These are phyloP conservation scores for Fusarium sp. DNA, from an alignment of 2,329 filamentous ascomycete genomes.

Conservation along the genomic window DNA sequence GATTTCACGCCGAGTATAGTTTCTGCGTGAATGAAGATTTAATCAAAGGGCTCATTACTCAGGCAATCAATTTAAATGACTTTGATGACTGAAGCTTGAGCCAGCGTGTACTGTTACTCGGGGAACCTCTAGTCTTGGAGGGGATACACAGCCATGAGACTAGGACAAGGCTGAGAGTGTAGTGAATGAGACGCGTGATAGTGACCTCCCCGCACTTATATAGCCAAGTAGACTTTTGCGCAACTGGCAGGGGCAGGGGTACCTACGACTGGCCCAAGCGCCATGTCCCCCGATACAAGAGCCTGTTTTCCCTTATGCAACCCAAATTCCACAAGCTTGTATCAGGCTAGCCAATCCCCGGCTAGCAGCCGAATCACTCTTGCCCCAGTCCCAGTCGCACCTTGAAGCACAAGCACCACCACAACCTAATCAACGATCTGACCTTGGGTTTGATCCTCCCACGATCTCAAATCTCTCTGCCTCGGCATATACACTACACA, in stretches of 20 bases:
- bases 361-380: constrained; percentile 29
- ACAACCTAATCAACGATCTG: constrained; percentile 33
- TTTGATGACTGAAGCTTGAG: no score
- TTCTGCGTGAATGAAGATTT: no score
- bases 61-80: no score
- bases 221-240: constrained; percentile 26
- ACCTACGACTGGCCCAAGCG: constrained; percentile 34
- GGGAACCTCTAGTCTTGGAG: constrained; percentile 21
- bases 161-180: constrained; percentile 33
- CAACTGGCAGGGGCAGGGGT: constrained; percentile 24
- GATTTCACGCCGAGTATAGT: constrained; percentile 15
- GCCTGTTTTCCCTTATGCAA: constrained; percentile 35
- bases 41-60: no score
- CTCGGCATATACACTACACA: not conserved
- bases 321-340: constrained; percentile 20
- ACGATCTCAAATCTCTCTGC: constrained; percentile 11
- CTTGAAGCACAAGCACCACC: constrained; percentile 28
- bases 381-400: constrained; percentile 38
- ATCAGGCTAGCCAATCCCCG: constrained; percentile 31
- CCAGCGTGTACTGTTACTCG: constrained; percentile 11
- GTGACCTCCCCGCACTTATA: constrained; percentile 39
- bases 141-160: constrained; percentile 24
- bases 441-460: constrained; percentile 34
- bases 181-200: constrained; percentile 5
- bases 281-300: constrained; percentile 26